Evolutionary conservation across 1,284 basidiomycete genomes (phyloP), one percentile per base, ranked within the genome.

Genomic region (Malassezia equina): DNA sequence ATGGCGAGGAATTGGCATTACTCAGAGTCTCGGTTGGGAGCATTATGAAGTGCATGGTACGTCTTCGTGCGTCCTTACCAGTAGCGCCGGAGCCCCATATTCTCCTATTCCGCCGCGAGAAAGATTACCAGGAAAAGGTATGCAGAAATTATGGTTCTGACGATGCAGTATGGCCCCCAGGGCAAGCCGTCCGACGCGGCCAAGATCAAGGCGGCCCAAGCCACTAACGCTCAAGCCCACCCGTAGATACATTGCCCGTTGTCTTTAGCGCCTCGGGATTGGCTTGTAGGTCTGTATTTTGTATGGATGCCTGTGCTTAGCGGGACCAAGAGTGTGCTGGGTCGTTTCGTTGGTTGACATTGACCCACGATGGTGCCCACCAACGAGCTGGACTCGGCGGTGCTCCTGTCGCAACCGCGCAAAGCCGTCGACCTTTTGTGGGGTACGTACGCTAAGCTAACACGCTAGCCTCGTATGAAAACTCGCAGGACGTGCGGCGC

Each of bases 21-120:
- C 86, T 28, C 91, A 95, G 76, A 90, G 88, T 76, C 78, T 93
- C 46, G 91, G 91, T 9, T 96, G 91, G 91, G 87, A 90, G 73
- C 90, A 95, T 70, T 95, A 94, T 68, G 91, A 93, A 78, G 88
- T 94, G 33, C 91, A 94, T 73, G 87, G 89, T 90, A 66, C 69
- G 84, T 76, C n/a, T 21, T 15, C 12, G 7, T 29, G 19, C 9
- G 17, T n/a, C 54, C 47, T n/a, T 32, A 32, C 9, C 36, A 23
- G 4, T 56, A 61, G 63, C 66, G 11, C 66, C 63, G 83, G 78
- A 82, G 83, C 72, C 72, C 13, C 72, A 74, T 51, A 74, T 74
- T 39, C 54, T 74, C 41, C 76, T 79, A n/a, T 79, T 79, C 64
- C 68, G 78, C 50, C 71, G 78, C 33, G 75, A 78, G 59, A 74